Base-by-base conservation (phyloP, 2,329 filamentous ascomycete species). In the Trichoderma sp. region DNA sequence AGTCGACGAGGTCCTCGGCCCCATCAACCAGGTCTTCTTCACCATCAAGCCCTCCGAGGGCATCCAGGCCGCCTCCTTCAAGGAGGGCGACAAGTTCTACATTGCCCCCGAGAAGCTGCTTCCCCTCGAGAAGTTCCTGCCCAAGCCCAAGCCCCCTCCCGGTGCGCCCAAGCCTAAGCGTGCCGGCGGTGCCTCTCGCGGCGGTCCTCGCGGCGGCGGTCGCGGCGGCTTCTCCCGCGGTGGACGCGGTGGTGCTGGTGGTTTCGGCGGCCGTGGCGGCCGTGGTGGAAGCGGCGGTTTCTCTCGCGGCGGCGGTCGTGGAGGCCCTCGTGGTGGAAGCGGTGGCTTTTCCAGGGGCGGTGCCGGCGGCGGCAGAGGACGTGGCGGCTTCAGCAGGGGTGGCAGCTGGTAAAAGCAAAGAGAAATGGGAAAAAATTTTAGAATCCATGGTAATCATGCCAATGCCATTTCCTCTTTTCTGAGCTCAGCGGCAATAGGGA, bases 11-110 rank as follows among this genome's bases (percentile, higher is more conserved):
- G 92, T 99, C 74, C 91, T 99, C 75, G 96, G 96, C 69, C 95
- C 96, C 72, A 92, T 99, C 82, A 98, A 97, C 87, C 92, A 97
- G 83, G 93, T 98, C 77, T 97, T 92, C 86, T 99, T 99, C 87
- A 98, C 95, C 77, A 92, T 99, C 82, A 98, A 98, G 85, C 94
- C 95, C 67, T 90, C 93, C 79, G 95, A 98, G 80, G 96, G 96
- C 76, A 98, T 99, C 80, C 92, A 97, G 82, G 94, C 96, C 72
- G 89, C 90, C 70, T 96, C 92, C 52, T 99, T 98, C 90, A 97
- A 97, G 86, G 83, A 90, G 72, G 96, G 96, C 79, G 96, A 98
- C 86, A 97, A 96, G 84, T 96, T 99, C 84, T 99, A 90, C 86
- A 97, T 98, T 78, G 92, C 91, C 75, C 88, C 90, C 77, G 96